Evolutionary conservation across 805 yeast species (phyloP).

Genomic region (Nakazawaea holstii): DNA sequence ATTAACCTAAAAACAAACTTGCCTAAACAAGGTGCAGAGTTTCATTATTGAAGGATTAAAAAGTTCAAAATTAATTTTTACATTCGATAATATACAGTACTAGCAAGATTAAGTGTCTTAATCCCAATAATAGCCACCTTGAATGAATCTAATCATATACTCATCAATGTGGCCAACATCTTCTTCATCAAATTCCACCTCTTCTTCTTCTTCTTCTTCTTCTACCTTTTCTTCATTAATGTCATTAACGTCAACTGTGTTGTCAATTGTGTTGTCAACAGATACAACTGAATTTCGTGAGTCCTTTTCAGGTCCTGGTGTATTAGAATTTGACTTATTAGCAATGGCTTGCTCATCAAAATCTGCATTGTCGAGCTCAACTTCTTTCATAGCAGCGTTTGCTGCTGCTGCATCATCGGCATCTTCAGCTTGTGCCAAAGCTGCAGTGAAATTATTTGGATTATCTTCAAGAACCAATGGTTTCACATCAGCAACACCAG

Average conservation of each 20-base stretch:
- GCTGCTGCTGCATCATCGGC: slow-evolving; percentile 91
- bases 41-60: too few species aligned
- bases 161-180: slow-evolving; percentile 86
- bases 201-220: slow-evolving; percentile 20
- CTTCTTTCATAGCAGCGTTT: slow-evolving; percentile 80
- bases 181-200: slow-evolving; percentile 47
- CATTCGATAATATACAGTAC: slow-evolving; percentile 1
- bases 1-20: too few species aligned
- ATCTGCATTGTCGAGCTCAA: slow-evolving; percentile 79
- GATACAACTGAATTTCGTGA: slow-evolving; percentile 10
- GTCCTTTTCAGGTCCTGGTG: slow-evolving; percentile 17
- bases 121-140: slow-evolving; percentile 67
- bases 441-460: slow-evolving; percentile 28
- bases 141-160: slow-evolving; percentile 89
- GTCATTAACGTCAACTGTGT: slow-evolving; percentile 12
- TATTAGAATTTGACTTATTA: slow-evolving; percentile 19
- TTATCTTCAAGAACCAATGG: slow-evolving; percentile 18
- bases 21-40: too few species aligned
- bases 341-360: slow-evolving; percentile 45
- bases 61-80: too few species aligned
- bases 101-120: slow-evolving; percentile 10
- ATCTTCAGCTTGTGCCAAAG: slow-evolving; percentile 91
- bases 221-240: slow-evolving; percentile 13
- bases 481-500: slow-evolving; percentile 19
- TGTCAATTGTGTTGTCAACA: slow-evolving; percentile 12